Evolutionary conservation across 768 basidiomycete genomes (phyloP).

Genomic region (Boletus subcaerulescens): DNA sequence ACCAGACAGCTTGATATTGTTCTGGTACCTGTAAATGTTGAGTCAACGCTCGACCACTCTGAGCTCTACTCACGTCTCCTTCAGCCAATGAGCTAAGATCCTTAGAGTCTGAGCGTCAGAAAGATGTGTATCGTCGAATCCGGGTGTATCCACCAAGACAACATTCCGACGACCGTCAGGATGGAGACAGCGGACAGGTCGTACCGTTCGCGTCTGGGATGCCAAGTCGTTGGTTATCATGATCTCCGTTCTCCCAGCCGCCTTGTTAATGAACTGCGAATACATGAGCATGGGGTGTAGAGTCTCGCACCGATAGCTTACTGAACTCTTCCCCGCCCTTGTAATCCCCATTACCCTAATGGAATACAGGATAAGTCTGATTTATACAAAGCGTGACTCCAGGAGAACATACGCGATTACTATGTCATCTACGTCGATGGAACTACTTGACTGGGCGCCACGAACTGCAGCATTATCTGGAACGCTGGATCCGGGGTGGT

Average conservation of each 20-base stretch:
- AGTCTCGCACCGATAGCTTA: not conserved
- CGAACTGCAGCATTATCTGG: not conserved
- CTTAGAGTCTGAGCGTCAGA: conserved; percentile 8
- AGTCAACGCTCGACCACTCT: not conserved
- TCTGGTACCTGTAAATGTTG: not conserved
- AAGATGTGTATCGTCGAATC: conserved; percentile 15
- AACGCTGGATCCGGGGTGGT: too few relatives aligned
- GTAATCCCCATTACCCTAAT: conserved; percentile 18
- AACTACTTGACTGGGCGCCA: not conserved
- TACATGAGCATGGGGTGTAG: not conserved
- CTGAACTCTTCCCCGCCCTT: conserved; percentile 18
- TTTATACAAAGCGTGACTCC: not conserved
- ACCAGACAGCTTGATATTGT: too few relatives aligned
- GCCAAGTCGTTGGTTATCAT: not conserved
- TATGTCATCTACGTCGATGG: conserved; percentile 8
- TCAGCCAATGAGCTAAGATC: conserved; percentile 16
- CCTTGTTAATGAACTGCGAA: conserved; percentile 15
- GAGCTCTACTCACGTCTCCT: conserved; percentile 8
- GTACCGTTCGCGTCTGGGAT: conserved; percentile 8
- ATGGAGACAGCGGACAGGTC: conserved; percentile 10
- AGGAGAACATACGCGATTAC: conserved; percentile 15
- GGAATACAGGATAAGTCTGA: not conserved
- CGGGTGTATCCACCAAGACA: conserved; percentile 18
- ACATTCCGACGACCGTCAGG: conserved; percentile 13
- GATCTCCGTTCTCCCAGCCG: not conserved